Base-by-base conservation (phyloP, 306 rosid species). In the Myrica gale region DNA sequence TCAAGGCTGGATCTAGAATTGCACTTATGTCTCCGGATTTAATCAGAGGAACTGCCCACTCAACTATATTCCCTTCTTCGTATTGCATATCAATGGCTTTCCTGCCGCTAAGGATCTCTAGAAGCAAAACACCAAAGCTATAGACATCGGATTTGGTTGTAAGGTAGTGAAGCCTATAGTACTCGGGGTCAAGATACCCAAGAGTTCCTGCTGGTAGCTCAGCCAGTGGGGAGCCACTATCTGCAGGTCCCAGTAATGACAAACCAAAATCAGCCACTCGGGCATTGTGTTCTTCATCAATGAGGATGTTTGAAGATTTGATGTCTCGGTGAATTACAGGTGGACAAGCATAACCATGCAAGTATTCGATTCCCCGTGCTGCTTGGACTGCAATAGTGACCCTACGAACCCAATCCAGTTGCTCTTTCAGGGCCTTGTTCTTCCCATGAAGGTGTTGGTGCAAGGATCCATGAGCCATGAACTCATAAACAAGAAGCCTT, bases 181-280 rank as follows among this genome's bases (percentile, higher is more conserved):
- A 95, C 68, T 95, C 98, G 9, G 97, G 98, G 74, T 95, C 98
- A 46, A 95, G 98, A 84, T 95, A 95, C 20, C 98, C 98, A 1
- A 92, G 96, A 4, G 98, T 95, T 3, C 98, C 98, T 0, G 98
- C 98, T 4, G 98, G 98, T 23, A 92, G 83, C 74, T 92, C 98
- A 0, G 97, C 96, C 69, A 95, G 71, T 2, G 98, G 98, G 13
- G 96, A 90, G 78, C 96, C 60, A 79, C 98, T 90, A 74, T 95
- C 98, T 1, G 89, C 85, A 16, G 98, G 96, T 56, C 97, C 97
- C 19, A 90, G 74, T 51, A 95, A 37, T 2, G 98, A 95, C 67
- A 95, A 81, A 12, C 97, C 98, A 71, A 95, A 95, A 85, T 95
- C 98, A 58, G 98, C 87, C 4, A 95, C 97, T 77, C 98, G 85